These are phyloP conservation scores for Allium cepa DNA, from an alignment of 106 monocot genomes.

Conservation along the genomic window DNA sequence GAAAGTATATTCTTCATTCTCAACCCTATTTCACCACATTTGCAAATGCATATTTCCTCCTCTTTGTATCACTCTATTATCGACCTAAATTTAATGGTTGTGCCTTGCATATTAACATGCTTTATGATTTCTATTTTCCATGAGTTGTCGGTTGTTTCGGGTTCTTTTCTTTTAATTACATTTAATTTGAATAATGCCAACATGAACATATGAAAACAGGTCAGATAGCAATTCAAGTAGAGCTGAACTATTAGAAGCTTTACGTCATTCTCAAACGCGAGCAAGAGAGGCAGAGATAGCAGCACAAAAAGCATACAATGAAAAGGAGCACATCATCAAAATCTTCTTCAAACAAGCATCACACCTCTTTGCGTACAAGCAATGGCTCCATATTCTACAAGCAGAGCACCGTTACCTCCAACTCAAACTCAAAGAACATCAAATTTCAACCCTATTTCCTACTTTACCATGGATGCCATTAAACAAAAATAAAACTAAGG, in stretches of 20 bases:
- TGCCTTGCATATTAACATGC: neutral
- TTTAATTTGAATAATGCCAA: too few species aligned
- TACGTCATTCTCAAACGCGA: conserved; percentile 77
- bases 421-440: conserved; percentile 65
- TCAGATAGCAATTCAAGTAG: conserved; percentile 26
- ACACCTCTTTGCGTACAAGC: conserved; percentile 84
- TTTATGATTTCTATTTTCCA: neutral
- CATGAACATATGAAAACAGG: neutral
- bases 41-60: too few species aligned
- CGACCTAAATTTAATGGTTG: neutral
- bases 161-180: too few species aligned
- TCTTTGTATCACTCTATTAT: too few species aligned
- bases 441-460: conserved; percentile 43
- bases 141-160: neutral
- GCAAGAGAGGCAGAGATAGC: conserved; percentile 88
- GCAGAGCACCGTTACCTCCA: conserved; percentile 68
- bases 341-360: conserved; percentile 82
- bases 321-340: conserved; percentile 78
- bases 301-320: conserved; percentile 63
- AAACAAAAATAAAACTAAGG: conserved; percentile 7
- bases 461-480: conserved; percentile 37
- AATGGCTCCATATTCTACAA: conserved; percentile 81
- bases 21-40: too few species aligned
- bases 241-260: conserved; percentile 65
- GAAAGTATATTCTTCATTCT: too few species aligned